Base-by-base conservation (phyloP, 139 green algal species). In the Chlamydomonas schloesseri region DNA sequence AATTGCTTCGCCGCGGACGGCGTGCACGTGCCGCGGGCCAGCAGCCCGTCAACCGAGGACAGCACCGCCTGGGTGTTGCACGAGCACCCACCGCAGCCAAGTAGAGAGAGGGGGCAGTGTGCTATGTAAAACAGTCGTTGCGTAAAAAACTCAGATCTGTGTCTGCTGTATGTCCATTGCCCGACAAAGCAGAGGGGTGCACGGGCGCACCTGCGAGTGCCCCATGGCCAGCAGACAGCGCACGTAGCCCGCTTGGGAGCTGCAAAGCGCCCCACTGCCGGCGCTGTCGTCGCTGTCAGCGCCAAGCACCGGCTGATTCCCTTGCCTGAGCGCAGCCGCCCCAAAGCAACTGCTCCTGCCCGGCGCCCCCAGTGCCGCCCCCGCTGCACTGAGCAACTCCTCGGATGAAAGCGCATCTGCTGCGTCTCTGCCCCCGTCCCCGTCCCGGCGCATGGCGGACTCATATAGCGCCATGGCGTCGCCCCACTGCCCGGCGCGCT, bases 391-490 rank as follows among this genome's bases (percentile, higher is more conserved):
- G n/a, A n/a, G n/a, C n/a, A n/a, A n/a, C n/a, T n/a, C n/a, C n/a
- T n/a, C n/a, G n/a, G n/a, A n/a, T n/a, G n/a, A n/a, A n/a, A n/a
- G n/a, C n/a, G n/a, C n/a, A n/a, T n/a, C n/a, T n/a, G n/a, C n/a
- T n/a, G n/a, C n/a, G n/a, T n/a, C n/a, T n/a, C n/a, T n/a, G n/a
- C n/a, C n/a, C n/a, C n/a, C n/a, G n/a, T n/a, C n/a, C n/a, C n/a
- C n/a, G n/a, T 73, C 68, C 31, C 78, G 42, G 23, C 78, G 42
- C 68, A 84, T 26, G 23, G 78, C 64, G 5, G 78, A 47, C 65
- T 99, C 97, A 73, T 98, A 96, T 71, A 99, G 91, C 0, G 94
- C 88, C 36, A 98, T 84, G 1, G 96, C 97, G 68, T 98, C 96
- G 26, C 81, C 86, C 97, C 97, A 99, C 65, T 90, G 88, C 50